Conservation (phyloP, 1,139 yeast genomes). For the Geotrichum siamense region DNA sequence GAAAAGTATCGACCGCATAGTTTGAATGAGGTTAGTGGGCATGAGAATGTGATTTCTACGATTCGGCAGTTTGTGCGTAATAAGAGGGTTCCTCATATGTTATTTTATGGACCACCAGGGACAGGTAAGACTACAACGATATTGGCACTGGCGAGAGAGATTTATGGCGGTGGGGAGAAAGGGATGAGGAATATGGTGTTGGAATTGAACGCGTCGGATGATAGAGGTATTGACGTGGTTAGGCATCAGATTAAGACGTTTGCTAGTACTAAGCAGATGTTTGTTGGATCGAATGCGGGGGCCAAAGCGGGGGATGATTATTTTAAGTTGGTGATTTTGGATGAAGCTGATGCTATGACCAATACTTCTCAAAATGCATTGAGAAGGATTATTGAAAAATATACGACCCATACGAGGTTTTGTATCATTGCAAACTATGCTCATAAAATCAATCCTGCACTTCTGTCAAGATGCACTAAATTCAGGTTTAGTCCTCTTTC, state of each 20-base stretch:
- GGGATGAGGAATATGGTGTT: conserved; percentile 82
- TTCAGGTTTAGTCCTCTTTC: conserved; percentile 85
- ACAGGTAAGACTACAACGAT: conserved; percentile 96
- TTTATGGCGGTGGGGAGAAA: conserved; percentile 55
- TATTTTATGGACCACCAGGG: conserved; percentile 97
- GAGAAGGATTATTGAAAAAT: conserved; percentile 84
- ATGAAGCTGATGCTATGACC: conserved; percentile 99
- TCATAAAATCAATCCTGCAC: conserved; percentile 91
- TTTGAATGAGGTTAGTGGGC: conserved; percentile 86
- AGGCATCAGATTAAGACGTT: conserved; percentile 77
- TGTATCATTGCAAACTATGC: conserved; percentile 95
- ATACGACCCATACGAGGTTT: conserved; percentile 89
- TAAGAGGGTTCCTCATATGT: conserved; percentile 77
- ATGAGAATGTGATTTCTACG: conserved; percentile 72
- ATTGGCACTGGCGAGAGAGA: conserved; percentile 79
- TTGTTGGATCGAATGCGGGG: conserved; percentile 29
- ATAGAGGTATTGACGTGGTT: conserved; percentile 81
- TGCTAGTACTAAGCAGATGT: conserved; percentile 88
- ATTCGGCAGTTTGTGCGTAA: conserved; percentile 78
- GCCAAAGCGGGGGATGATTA: background rate
- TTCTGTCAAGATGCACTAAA: conserved; percentile 88
- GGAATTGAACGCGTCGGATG: conserved; percentile 84
- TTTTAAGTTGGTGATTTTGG: conserved; percentile 84
- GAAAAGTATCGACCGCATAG: conserved; percentile 89
- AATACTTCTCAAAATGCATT: conserved; percentile 93